Base-by-base conservation (phyloP, 352 stramenopile species). In the Blastocystis sp. region DNA sequence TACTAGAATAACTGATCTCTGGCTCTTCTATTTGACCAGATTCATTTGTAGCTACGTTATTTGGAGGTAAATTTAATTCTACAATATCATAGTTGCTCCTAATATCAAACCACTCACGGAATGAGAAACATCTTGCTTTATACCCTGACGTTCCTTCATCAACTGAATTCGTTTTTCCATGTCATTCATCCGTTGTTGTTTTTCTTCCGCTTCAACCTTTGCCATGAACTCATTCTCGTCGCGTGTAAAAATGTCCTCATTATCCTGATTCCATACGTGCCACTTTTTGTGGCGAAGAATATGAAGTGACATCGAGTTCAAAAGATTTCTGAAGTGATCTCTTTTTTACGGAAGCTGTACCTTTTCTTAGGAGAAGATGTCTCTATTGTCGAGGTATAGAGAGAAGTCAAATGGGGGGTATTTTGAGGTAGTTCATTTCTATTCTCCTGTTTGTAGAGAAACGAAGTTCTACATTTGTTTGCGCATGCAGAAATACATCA, bases 181-280 rank as follows among this genome's bases (percentile, higher is more conserved):
- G 5, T 68, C 47, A 26, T 50, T 55, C 73, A 84, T 84, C 23
- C 50, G 45, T 43, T 61, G 29, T 34, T 61, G 53, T 53, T 84
- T 84, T 68, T 84, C 73, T 69, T 84, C 73, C 5, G 50, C 54
- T 34, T 84, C 73, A 50, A 84, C 73, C 26, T 84, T 64, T 37
- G 29, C 50, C 73, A 84, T 84, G 29, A 66, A 84, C 55, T 77
- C 77, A 41, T 64, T 79, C 29, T 88, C 77, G 76, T 88, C 77
- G 26, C 70, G 68, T 41, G 34, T 66, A 43, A 53, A 76, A 5
- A 13, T 26, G 34, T 88, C 77, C 29, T 76, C 62, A 77, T 88
- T 88, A 43, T 88, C 77, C 43, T 88, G 77, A 34, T 88, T 88
- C 77, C 77, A 88, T 34, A 79, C 62, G 41, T 88, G 77, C 77